Evolutionary conservation across 176 grass and related monocot genomes (phyloP).

Genomic region (Raddia distichophylla): DNA sequence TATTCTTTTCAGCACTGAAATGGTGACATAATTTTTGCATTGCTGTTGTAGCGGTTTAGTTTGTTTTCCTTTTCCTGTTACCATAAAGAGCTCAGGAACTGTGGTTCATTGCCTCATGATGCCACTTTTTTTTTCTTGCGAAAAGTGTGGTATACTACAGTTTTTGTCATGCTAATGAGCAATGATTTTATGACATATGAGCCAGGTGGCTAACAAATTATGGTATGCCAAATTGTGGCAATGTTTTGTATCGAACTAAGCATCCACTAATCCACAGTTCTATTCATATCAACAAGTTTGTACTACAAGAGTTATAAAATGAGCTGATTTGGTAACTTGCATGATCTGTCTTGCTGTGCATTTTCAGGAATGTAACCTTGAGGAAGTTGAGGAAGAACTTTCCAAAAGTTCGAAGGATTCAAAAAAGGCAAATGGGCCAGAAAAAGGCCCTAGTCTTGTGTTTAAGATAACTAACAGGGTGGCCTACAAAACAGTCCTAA

Average conservation of each 20-base stretch:
- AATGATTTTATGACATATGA: too few relatives aligned
- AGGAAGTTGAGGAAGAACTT: constrained; percentile 93
- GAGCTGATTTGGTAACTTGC: background rate
- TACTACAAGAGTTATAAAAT: constrained; percentile 3
- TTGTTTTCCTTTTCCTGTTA: background rate
- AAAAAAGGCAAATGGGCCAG: constrained; percentile 81
- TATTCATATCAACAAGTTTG: constrained; percentile 11
- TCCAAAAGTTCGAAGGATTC: constrained; percentile 91
- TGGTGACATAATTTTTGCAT: background rate
- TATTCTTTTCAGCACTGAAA: constrained; percentile 5
- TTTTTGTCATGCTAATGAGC: too few relatives aligned
- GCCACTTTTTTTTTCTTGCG: too few relatives aligned
- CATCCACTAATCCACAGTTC: background rate
- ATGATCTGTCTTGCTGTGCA: constrained; percentile 28
- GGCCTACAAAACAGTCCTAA: constrained; percentile 93
- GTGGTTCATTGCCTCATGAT: too few relatives aligned
- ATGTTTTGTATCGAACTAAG: too few relatives aligned
- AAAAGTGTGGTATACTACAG: too few relatives aligned
- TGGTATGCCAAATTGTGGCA: too few relatives aligned
- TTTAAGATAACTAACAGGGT: constrained; percentile 97
- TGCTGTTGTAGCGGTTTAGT: background rate
- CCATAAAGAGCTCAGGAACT: background rate
- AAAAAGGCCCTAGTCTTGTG: constrained; percentile 71
- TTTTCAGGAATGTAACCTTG: constrained; percentile 96
- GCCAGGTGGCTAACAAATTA: too few relatives aligned